Percentiles rank a stretch among this genome's conserved stretches.
Conservation (phyloP, 73 alveolate species). For the Durusdinium trenchii region DNA sequence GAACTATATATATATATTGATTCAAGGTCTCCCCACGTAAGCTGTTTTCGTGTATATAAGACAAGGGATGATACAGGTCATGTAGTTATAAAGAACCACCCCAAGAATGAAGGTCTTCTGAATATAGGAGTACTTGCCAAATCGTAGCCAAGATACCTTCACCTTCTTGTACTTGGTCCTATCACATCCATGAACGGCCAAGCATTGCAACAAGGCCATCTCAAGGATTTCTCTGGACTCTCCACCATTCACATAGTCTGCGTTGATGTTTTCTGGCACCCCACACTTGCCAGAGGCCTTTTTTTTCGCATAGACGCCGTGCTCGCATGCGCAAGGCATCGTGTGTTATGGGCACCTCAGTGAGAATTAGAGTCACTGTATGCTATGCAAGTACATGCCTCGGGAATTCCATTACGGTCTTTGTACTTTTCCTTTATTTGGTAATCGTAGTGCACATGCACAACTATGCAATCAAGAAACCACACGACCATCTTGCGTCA, state of each 20-base stretch:
- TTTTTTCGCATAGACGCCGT: neutral
- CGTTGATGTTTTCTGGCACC: neutral
- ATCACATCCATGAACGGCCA: neutral
- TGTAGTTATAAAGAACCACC: too few relatives aligned
- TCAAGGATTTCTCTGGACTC: conserved; percentile 5
- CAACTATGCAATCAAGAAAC: neutral
- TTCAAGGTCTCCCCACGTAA: too few relatives aligned
- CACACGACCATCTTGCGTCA: neutral
- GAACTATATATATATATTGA: neutral
- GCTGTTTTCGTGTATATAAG: too few relatives aligned
- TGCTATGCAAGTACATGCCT: neutral
- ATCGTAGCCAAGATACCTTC: neutral
- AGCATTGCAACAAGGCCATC: conserved; percentile 2
- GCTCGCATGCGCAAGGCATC: conserved; percentile 29
- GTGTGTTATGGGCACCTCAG: neutral
- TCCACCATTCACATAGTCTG: conserved; percentile 4
- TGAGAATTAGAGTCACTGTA: neutral
- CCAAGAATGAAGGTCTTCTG: too few relatives aligned
- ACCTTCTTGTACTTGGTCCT: neutral
- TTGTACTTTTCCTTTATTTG: neutral
- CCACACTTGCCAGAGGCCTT: neutral
- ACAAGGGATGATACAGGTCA: too few relatives aligned
- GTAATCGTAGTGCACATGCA: neutral
- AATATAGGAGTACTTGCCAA: too few relatives aligned
- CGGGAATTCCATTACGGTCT: too few relatives aligned